Conservation (phyloP, 2,329 filamentous ascomycete species). For the Cladosporium colombiae region DNA sequence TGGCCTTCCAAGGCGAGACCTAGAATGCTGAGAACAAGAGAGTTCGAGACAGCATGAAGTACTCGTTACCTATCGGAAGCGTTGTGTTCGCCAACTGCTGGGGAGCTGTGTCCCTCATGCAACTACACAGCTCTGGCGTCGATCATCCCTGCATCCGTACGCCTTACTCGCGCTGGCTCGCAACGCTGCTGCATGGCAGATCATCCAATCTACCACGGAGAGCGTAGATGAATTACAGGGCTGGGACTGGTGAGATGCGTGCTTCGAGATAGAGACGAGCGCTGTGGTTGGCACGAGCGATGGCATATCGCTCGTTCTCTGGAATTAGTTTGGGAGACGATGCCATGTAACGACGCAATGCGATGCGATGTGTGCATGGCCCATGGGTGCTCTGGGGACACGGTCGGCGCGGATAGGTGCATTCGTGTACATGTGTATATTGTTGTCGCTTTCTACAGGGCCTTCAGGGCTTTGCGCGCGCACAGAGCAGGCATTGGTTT, state of each 20-base stretch:
- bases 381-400: neutral
- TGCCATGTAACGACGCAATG: neutral
- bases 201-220: conserved; percentile 15
- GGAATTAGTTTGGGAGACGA: neutral
- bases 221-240: neutral
- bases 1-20: neutral
- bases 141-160: conserved; percentile 10
- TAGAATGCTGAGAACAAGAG: neutral
- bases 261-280: neutral
- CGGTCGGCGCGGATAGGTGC: neutral
- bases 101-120: neutral
- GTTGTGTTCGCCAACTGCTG: neutral
- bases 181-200: conserved; percentile 19
- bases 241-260: neutral
- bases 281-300: conserved; percentile 7
- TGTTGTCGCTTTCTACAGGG: neutral
- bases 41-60: neutral
- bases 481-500: conserved; percentile 6
- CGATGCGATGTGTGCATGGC: neutral
- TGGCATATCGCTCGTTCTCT: conserved; percentile 12
- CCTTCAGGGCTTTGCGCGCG: neutral
- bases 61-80: neutral
- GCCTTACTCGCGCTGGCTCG: conserved; percentile 12
- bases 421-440: neutral
- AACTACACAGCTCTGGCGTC: neutral